Evolutionary conservation across 169 alveolate species (phyloP).

Genomic region (Cyclospora cayetanensis): DNA sequence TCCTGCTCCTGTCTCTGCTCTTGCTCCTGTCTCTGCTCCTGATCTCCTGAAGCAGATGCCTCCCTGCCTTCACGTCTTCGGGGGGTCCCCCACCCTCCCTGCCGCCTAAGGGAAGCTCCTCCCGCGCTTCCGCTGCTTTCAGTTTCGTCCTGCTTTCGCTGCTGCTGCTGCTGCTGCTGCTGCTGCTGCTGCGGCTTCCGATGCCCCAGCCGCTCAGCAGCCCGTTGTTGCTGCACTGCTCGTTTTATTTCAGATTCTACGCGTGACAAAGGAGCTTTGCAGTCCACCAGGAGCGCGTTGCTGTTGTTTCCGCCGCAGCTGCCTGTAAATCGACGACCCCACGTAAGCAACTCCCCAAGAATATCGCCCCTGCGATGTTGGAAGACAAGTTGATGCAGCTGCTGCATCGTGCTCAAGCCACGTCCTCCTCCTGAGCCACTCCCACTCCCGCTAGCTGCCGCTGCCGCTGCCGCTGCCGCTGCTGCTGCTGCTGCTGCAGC

Average conservation of each 20-base stretch:
- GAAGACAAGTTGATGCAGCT: conserved; percentile 31
- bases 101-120: not conserved
- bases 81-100: not conserved
- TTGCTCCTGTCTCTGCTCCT: conserved; percentile 8
- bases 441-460: not conserved
- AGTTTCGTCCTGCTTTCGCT: not conserved
- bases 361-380: conserved; percentile 26
- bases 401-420: conserved; percentile 28
- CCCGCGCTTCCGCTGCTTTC: conserved; percentile 1
- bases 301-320: not conserved
- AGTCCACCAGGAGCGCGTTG: conserved; percentile 10
- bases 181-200: not conserved
- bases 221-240: not conserved
- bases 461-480: not conserved
- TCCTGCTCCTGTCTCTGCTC: not conserved
- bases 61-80: not conserved
- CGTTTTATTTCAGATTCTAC: conserved; percentile 35
- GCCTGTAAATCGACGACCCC: conserved; percentile 13
- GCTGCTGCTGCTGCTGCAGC: not conserved
- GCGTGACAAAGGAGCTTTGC: conserved; percentile 15
- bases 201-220: too few relatives aligned
- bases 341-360: not conserved
- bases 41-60: not conserved
- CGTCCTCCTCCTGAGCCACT: not conserved
- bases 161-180: not conserved